Percentiles rank a stretch among this genome's conserved stretches.
phyloP scores from a whole-genome alignment of 345 rosid genomes.

The Linum trigynum region DNA sequence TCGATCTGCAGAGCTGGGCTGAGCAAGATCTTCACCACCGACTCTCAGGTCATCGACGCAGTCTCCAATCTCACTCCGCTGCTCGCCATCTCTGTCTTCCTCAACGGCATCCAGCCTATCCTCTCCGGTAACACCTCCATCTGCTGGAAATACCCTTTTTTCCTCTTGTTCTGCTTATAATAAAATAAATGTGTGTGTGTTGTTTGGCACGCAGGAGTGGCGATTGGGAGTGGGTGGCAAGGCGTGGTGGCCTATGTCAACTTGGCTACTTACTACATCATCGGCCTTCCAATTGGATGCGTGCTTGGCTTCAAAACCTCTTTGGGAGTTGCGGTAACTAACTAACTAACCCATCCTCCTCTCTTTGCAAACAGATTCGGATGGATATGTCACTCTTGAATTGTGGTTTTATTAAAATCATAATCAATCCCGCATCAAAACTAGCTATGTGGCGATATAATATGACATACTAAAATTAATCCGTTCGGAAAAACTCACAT shows the following conservation, averaged over 20 bases:
- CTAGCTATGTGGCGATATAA: no score
- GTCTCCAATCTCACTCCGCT: constrained; percentile 61
- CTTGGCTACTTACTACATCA: constrained; percentile 58
- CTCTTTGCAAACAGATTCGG: not conserved
- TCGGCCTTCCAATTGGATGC: constrained; percentile 92
- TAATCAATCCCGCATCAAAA: no score
- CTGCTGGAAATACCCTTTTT: no score
- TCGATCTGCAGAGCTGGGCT: constrained; percentile 42
- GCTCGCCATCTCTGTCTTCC: constrained; percentile 71
- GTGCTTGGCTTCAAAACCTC: constrained; percentile 77
- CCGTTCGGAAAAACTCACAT: no score
- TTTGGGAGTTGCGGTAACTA: constrained; percentile 61
- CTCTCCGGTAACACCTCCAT: constrained; percentile 57
- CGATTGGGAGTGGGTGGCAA: constrained; percentile 98
- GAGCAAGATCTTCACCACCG: constrained; percentile 65
- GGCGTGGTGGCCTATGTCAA: constrained; percentile 84
- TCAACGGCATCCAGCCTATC: constrained; percentile 89
- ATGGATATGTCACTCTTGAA: no score
- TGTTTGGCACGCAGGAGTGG: constrained; percentile 50
- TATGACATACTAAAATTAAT: no score
- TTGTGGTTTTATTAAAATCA: no score
- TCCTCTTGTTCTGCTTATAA: no score
- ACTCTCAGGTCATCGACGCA: constrained; percentile 51
- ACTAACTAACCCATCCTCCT: constrained; percentile 13
- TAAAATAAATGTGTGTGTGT: not conserved